These are phyloP conservation scores for Phytophthora fragariaefolia DNA, from an alignment of 352 stramenopile species.

Conservation along the genomic window DNA sequence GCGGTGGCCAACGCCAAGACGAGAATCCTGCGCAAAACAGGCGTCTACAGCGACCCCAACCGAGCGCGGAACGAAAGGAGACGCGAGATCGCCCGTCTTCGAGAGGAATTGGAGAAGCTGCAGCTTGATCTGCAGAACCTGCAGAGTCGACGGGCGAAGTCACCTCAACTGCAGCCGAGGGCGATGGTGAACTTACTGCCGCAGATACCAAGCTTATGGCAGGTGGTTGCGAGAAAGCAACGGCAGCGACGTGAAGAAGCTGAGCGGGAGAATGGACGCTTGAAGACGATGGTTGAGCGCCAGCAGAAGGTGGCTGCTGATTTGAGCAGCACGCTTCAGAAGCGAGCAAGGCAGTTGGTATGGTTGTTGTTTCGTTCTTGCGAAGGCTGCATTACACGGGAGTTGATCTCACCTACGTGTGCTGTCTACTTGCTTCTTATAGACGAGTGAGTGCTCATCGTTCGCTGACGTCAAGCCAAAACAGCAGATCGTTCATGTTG, in stretches of 20 bases:
- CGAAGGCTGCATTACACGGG: too few species aligned
- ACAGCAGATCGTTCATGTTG: conserved; percentile 6
- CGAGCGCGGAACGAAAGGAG: conserved; percentile 35
- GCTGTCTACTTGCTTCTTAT: not conserved
- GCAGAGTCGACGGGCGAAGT: not conserved
- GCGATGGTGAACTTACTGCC: not conserved
- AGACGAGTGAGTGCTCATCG: conserved; percentile 12
- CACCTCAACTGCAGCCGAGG: not conserved
- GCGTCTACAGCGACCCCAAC: conserved; percentile 40
- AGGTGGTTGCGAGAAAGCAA: conserved; percentile 29
- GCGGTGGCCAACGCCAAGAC: not conserved
- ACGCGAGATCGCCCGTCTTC: conserved; percentile 46
- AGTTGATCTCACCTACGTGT: not conserved
- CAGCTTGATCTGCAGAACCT: conserved; percentile 36
- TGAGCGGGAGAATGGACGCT: conserved; percentile 34
- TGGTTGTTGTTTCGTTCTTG: not conserved
- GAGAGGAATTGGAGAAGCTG: conserved; percentile 40
- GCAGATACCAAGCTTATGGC: conserved; percentile 29
- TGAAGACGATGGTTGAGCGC: conserved; percentile 42
- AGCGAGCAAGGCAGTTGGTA: conserved; percentile 16
- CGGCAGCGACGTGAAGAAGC: conserved; percentile 16
- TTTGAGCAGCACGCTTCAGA: conserved; percentile 9
- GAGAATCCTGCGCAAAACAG: conserved; percentile 14
- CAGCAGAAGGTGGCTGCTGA: conserved; percentile 32
- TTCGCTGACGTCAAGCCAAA: not conserved